phyloP scores from a whole-genome alignment of 768 basidiomycete species.

The Rhodotorula paludigena region DNA sequence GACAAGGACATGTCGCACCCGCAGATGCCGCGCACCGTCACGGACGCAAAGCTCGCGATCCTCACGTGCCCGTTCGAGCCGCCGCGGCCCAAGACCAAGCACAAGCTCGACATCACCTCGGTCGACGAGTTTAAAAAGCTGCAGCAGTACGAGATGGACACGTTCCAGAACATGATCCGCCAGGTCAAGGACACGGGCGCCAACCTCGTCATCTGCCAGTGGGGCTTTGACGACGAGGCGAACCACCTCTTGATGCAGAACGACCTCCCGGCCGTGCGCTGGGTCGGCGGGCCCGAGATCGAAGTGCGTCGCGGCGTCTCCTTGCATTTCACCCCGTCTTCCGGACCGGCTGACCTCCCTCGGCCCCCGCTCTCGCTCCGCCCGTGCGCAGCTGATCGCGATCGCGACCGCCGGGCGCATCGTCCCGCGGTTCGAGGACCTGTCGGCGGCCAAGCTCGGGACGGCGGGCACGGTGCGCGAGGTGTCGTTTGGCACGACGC shows the following conservation, averaged over 20 bases:
- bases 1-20: constrained; percentile 99
- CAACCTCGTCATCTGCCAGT: constrained; percentile 98
- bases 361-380: neutral
- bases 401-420: constrained; percentile 98
- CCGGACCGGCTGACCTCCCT: no score
- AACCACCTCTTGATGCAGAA: constrained; percentile 98
- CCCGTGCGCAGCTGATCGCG: constrained; percentile 69
- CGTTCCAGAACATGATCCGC: constrained; percentile 95
- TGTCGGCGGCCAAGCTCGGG: constrained; percentile 83
- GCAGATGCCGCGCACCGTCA: constrained; percentile 86
- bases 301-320: constrained; percentile 58
- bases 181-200: constrained; percentile 93
- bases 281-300: constrained; percentile 99
- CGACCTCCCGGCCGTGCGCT: constrained; percentile 90
- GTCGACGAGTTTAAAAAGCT: constrained; percentile 97
- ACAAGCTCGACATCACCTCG: constrained; percentile 92
- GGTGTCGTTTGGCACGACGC: constrained; percentile 90
- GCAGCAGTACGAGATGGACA: constrained; percentile 88
- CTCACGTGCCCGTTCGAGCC: constrained; percentile 99
- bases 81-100: constrained; percentile 97
- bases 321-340: no score
- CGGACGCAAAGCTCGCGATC: constrained; percentile 88
- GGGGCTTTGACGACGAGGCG: constrained; percentile 99
- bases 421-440: constrained; percentile 95
- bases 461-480: constrained; percentile 90